Conservation (phyloP, 2,329 filamentous ascomycete species). For the Fusarium bactridioides region DNA sequence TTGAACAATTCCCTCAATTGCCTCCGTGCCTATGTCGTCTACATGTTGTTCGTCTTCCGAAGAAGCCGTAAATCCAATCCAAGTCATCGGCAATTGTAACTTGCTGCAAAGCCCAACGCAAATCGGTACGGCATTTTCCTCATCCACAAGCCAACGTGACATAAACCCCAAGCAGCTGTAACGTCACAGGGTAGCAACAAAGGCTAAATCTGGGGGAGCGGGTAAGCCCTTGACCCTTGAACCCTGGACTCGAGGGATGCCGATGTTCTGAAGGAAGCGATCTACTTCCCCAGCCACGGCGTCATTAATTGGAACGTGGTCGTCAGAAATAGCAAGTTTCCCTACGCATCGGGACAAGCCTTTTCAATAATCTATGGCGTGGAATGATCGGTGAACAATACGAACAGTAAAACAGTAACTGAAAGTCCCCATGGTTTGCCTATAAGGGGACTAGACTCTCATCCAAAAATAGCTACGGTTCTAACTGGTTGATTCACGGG, state of each 20-base stretch:
- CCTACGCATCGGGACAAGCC: conserved; percentile 1
- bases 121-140: not conserved
- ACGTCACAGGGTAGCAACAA: not conserved
- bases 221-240: conserved; percentile 8
- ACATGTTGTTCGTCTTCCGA: rapidly evolving
- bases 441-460: not conserved
- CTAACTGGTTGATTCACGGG: not conserved
- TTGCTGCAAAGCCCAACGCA: too few species aligned
- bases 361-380: not conserved
- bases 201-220: conserved; percentile 14
- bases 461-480: not conserved
- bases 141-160: not conserved
- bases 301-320: not conserved
- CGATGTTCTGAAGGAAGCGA: conserved; percentile 1
- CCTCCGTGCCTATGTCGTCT: too few species aligned
- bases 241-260: not conserved
- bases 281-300: not conserved
- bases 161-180: not conserved
- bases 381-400: conserved; percentile 20
- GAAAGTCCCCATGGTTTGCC: not conserved
- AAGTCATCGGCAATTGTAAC: not conserved
- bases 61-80: not conserved
- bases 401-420: not conserved
- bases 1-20: rapidly evolving
- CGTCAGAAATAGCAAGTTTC: not conserved